These are phyloP conservation scores for Sugiyamaella americana DNA, from an alignment of 805 yeast genomes.

Conservation along the genomic window DNA sequence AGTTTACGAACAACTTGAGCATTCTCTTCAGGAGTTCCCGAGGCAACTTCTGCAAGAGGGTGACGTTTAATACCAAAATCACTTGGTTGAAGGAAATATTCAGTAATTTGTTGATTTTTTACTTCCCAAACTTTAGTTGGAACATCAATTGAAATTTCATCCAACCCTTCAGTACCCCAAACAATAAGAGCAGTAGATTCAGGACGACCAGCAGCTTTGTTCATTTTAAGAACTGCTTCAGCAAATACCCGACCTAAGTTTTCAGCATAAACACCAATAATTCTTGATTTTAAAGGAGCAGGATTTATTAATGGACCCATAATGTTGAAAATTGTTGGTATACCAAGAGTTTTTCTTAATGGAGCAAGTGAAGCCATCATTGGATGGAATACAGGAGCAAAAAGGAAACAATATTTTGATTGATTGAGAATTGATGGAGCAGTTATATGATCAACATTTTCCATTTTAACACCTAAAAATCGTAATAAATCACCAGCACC, in stretches of 20 bases:
- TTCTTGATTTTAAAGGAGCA: conserved; percentile 68
- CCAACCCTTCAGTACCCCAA: conserved; percentile 87
- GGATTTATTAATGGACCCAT: conserved; percentile 95
- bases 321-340: conserved; percentile 91
- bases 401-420: conserved; percentile 57
- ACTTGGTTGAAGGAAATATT: conserved; percentile 41
- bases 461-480: conserved; percentile 75
- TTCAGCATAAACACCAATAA: conserved; percentile 84
- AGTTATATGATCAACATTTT: conserved; percentile 55
- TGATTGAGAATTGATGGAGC: conserved; percentile 50
- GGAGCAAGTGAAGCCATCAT: conserved; percentile 81
- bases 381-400: conserved; percentile 92
- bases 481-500: conserved; percentile 90
- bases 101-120: conserved; percentile 32
- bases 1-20: conserved; percentile 53
- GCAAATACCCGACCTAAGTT: conserved; percentile 79
- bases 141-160: conserved; percentile 91
- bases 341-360: conserved; percentile 70
- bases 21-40: conserved; percentile 85
- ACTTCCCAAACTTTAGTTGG: conserved; percentile 74
- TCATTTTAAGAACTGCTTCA: conserved; percentile 63
- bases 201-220: conserved; percentile 40
- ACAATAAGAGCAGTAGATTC: conserved; percentile 66
- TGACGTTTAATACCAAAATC: conserved; percentile 83
- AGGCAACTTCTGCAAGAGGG: conserved; percentile 56